A percentile compares a stretch with the other conserved stretches of the same genome.
These are phyloP conservation scores for Trypanosoma rangeli DNA, from an alignment of 208 protist species.

Conservation along the genomic window DNA sequence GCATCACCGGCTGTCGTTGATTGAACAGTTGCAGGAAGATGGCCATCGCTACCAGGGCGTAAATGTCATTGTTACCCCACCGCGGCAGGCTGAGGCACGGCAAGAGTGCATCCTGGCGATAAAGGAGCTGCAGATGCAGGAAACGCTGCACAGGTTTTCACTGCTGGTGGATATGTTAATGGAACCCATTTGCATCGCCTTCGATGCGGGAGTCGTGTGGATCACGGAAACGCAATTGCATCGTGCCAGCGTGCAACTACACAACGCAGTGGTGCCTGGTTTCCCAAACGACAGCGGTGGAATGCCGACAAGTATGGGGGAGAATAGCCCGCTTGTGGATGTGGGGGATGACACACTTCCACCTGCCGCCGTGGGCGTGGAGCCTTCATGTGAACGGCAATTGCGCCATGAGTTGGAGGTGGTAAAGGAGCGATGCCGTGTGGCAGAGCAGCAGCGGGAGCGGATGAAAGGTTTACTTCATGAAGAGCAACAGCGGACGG, in stretches of 20 bases:
- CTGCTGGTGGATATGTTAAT: conserved; percentile 72
- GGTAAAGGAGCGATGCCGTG: conserved; percentile 49
- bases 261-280: conserved; percentile 9
- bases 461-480: conserved; percentile 52
- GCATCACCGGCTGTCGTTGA: conserved; percentile 30
- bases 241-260: conserved; percentile 22
- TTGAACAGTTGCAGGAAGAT: conserved; percentile 30
- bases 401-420: conserved; percentile 39
- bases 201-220: conserved; percentile 87
- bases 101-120: background rate
- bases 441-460: conserved; percentile 43
- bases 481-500: conserved; percentile 62
- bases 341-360: conserved; percentile 11
- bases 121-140: conserved; percentile 34
- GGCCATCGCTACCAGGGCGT: conserved; percentile 23
- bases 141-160: conserved; percentile 50
- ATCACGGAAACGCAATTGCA: conserved; percentile 44
- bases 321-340: conserved; percentile 10
- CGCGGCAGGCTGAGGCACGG: background rate
- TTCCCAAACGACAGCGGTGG: background rate
- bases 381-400: background rate
- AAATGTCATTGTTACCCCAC: conserved; percentile 19
- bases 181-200: conserved; percentile 82
- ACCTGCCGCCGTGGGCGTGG: conserved; percentile 1
- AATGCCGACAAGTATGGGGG: conserved; percentile 7